Percentiles rank a stretch among this genome's conserved stretches.
phyloP scores from a whole-genome alignment of 345 rosid genomes.

The Orychophragmus violaceus region DNA sequence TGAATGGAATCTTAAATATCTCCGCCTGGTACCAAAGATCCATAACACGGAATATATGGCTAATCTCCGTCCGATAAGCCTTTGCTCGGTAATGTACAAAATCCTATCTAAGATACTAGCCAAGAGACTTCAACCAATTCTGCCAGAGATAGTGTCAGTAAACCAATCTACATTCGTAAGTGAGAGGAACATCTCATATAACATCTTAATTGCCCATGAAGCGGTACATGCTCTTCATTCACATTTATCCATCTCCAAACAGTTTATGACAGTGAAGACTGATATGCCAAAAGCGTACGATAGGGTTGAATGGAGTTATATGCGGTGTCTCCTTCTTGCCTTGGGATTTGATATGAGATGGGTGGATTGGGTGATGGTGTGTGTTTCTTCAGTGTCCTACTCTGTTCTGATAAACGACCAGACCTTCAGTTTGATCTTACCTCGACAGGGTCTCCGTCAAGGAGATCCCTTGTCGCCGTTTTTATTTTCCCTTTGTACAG shows the following conservation, averaged over 20 bases:
- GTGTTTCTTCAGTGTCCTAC: neutral
- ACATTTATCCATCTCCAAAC: too few species aligned
- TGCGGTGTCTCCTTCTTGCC: neutral
- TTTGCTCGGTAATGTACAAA: neutral
- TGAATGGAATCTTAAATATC: too few species aligned
- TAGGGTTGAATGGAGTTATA: neutral
- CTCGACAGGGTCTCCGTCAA: neutral
- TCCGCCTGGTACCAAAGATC: too few species aligned
- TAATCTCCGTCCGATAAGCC: neutral
- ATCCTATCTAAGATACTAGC: neutral
- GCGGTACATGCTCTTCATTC: neutral
- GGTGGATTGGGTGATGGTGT: neutral
- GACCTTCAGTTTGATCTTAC: neutral
- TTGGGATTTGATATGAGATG: neutral
- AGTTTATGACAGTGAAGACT: neutral
- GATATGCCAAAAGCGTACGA: neutral
- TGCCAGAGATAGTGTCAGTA: fast-evolving
- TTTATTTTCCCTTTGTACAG: neutral
- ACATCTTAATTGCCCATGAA: neutral
- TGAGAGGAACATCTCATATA: neutral
- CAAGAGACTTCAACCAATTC: too few species aligned
- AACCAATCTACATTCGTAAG: neutral
- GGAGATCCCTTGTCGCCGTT: neutral
- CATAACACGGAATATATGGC: too few species aligned
- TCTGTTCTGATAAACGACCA: neutral